Conservation (phyloP, 495 filamentous ascomycete species). For the Sordaria brevicollis region DNA sequence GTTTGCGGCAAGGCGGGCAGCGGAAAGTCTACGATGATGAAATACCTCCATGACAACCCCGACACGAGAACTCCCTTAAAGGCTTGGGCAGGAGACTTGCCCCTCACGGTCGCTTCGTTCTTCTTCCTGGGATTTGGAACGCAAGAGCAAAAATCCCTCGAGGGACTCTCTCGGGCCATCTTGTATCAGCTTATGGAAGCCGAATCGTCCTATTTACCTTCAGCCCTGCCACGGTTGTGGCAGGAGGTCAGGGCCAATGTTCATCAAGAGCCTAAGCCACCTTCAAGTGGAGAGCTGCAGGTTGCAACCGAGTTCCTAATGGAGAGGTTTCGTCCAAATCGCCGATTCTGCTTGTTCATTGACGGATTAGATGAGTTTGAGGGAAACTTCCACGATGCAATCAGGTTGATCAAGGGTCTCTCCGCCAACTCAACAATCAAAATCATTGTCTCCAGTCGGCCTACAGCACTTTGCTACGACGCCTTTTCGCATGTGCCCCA, state of each 20-base stretch:
- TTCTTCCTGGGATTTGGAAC: neutral
- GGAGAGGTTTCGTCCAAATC: neutral
- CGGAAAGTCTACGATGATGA: conserved; percentile 1
- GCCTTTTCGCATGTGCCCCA: neutral
- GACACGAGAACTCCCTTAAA: neutral
- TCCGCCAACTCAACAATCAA: neutral
- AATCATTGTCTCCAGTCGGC: neutral
- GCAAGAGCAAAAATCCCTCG: neutral
- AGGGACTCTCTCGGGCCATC: neutral
- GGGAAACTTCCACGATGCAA: neutral
- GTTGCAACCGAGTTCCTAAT: neutral
- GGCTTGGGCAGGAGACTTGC: conserved; percentile 12
- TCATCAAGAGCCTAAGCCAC: neutral
- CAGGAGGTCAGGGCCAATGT: neutral
- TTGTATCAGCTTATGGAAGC: neutral
- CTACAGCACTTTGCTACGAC: neutral
- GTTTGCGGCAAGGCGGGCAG: neutral
- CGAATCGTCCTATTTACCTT: neutral
- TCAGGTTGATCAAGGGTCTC: neutral
- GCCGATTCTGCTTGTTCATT: conserved; percentile 12
- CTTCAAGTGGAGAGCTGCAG: neutral
- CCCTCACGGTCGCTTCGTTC: neutral
- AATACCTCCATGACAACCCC: neutral
- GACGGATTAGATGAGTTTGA: conserved; percentile 30
- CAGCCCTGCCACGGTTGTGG: neutral